Percentiles rank a stretch among this genome's conserved stretches.
phyloP scores from a whole-genome alignment of 2,329 filamentous ascomycete species.

The Elsinoe ampelina region DNA sequence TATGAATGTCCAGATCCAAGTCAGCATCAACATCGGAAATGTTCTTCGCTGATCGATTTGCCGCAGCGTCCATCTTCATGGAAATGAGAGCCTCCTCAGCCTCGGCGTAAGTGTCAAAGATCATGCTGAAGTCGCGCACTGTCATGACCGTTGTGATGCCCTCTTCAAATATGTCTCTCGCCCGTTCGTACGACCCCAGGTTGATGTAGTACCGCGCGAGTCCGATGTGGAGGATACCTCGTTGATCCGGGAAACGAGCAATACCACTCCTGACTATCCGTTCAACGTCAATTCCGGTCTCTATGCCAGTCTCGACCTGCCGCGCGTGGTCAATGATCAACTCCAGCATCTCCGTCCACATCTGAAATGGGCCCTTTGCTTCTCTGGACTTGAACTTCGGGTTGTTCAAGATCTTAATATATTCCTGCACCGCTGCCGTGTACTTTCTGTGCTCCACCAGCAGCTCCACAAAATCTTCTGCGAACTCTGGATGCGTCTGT shows the following conservation, averaged over 20 bases:
- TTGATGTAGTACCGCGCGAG: constrained; percentile 96
- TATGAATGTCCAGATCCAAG: constrained; percentile 87
- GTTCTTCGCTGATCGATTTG: constrained; percentile 67
- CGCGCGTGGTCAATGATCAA: constrained; percentile 76
- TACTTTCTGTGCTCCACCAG: constrained; percentile 72
- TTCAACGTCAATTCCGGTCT: constrained; percentile 81
- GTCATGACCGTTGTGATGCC: constrained; percentile 98
- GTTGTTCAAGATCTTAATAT: constrained; percentile 88
- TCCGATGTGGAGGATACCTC: constrained; percentile 90
- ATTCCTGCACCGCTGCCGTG: constrained; percentile 82
- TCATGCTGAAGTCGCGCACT: constrained; percentile 88
- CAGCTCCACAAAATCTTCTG: constrained; percentile 89
- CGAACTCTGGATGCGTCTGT: constrained; percentile 91
- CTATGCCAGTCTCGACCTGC: constrained; percentile 69
- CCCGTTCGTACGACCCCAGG: constrained; percentile 81
- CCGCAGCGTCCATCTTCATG: constrained; percentile 80
- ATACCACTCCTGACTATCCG: constrained; percentile 89
- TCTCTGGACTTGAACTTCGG: constrained; percentile 84
- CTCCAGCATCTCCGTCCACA: constrained; percentile 98
- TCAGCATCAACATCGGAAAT: constrained; percentile 73
- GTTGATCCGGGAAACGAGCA: constrained; percentile 79
- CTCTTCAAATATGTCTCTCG: constrained; percentile 89
- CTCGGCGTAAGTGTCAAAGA: constrained; percentile 93
- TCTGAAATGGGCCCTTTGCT: constrained; percentile 87
- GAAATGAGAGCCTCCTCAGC: constrained; percentile 95